Percentiles rank a stretch among this genome's conserved stretches.
phyloP scores from a whole-genome alignment of 2,329 filamentous ascomycete species.

The Neopestalotiopsis rosae region DNA sequence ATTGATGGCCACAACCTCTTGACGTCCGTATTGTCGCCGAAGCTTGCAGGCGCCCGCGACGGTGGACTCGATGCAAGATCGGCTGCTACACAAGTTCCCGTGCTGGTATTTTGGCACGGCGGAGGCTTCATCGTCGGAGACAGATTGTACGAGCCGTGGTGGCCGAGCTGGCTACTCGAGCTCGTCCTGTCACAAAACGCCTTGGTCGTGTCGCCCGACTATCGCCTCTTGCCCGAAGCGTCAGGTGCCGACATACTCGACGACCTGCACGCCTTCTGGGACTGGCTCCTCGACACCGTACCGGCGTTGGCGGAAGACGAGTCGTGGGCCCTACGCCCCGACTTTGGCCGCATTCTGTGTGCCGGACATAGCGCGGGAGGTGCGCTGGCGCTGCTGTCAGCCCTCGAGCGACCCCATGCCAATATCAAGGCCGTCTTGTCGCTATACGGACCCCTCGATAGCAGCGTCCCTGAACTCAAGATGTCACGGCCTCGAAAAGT shows the following conservation, averaged over 20 bases:
- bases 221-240: constrained; percentile 57
- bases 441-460: constrained; percentile 7
- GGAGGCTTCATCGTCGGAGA: constrained; percentile 16
- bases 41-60: background rate
- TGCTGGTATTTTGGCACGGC: constrained; percentile 16
- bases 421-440: constrained; percentile 23
- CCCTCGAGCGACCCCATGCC: constrained; percentile 24
- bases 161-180: constrained; percentile 38
- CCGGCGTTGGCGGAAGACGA: background rate
- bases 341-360: constrained; percentile 23
- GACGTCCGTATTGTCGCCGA: constrained; percentile 6
- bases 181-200: constrained; percentile 43
- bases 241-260: constrained; percentile 50
- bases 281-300: constrained; percentile 41
- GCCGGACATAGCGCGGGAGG: constrained; percentile 30
- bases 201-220: constrained; percentile 53
- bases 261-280: constrained; percentile 54
- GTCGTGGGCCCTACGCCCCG: constrained; percentile 20
- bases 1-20: background rate
- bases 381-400: constrained; percentile 29
- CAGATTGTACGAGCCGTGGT: constrained; percentile 17
- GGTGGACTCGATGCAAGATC: background rate
- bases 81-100: background rate
- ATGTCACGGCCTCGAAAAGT: constrained; percentile 12
- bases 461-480: constrained; percentile 12